phyloP scores from a whole-genome alignment of 768 basidiomycete species.

The Porphyrellus cyaneotinctus region DNA sequence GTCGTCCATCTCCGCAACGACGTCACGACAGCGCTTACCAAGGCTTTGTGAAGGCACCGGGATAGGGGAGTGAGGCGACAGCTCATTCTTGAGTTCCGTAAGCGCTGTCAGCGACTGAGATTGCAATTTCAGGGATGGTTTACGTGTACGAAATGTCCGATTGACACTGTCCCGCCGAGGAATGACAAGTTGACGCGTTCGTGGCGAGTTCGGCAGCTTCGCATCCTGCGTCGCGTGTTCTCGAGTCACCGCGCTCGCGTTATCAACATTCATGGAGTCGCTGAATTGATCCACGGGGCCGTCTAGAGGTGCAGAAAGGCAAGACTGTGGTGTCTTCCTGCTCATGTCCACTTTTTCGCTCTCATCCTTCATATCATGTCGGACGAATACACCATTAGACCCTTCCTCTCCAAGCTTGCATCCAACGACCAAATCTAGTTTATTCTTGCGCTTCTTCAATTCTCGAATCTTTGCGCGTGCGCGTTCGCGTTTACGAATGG shows the following conservation, averaged over 20 bases:
- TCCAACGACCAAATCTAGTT: slow-evolving; percentile 30
- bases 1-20: slow-evolving; percentile 16
- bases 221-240: neutral
- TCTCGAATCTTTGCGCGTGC: slow-evolving; percentile 53
- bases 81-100: slow-evolving; percentile 9
- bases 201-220: neutral
- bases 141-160: slow-evolving; percentile 25
- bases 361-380: slow-evolving; percentile 57
- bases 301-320: slow-evolving; percentile 18
- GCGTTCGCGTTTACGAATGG: slow-evolving; percentile 34
- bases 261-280: slow-evolving; percentile 17
- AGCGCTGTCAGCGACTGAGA: slow-evolving; percentile 11
- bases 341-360: slow-evolving; percentile 57
- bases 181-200: slow-evolving; percentile 1
- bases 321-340: slow-evolving; percentile 29
- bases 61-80: slow-evolving; percentile 1
- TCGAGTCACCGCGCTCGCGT: neutral
- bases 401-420: slow-evolving; percentile 28
- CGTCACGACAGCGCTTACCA: slow-evolving; percentile 28
- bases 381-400: slow-evolving; percentile 46
- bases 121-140: slow-evolving; percentile 32
- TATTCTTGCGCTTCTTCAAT: slow-evolving; percentile 51
- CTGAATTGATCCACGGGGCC: slow-evolving; percentile 2
- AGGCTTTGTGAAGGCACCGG: slow-evolving; percentile 18
- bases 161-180: slow-evolving; percentile 6